phyloP scores from a whole-genome alignment of 805 yeast genomes.

The Suhomyces emberorum region DNA sequence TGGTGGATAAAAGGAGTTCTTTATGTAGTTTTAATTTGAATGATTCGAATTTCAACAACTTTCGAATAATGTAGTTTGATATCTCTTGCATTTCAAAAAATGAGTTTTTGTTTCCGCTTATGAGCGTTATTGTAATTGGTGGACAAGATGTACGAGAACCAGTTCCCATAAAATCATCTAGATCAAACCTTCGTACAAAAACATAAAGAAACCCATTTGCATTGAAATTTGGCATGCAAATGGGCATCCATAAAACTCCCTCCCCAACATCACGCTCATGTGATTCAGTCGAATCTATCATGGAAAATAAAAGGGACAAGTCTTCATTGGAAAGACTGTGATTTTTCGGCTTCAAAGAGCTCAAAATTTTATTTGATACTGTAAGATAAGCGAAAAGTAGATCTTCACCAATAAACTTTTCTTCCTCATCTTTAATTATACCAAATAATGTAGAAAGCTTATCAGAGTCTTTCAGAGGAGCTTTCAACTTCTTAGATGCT shows the following conservation, averaged over 20 bases:
- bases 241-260: conserved; percentile 90
- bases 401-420: conserved; percentile 32
- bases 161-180: conserved; percentile 15
- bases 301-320: conserved; percentile 66
- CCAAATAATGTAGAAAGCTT: conserved; percentile 6
- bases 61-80: conserved; percentile 47
- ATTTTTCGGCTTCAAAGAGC: conserved; percentile 69
- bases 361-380: conserved; percentile 60
- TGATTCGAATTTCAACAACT: conserved; percentile 19
- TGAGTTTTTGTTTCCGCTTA: conserved; percentile 71
- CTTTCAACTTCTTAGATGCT: conserved; percentile 20
- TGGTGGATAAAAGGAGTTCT: conserved; percentile 19
- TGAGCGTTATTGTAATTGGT: conserved; percentile 42
- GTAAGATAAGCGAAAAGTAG: conserved; percentile 74
- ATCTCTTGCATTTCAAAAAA: conserved; percentile 72
- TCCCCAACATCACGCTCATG: conserved; percentile 23
- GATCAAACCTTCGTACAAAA: conserved; percentile 50
- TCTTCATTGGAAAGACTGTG: conserved; percentile 84
- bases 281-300: conserved; percentile 55
- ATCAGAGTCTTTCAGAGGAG: background rate
- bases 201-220: conserved; percentile 83
- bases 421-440: conserved; percentile 9
- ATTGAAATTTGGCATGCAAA: conserved; percentile 89
- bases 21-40: conserved; percentile 19
- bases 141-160: background rate